Evolutionary conservation across 2,329 filamentous ascomycete genomes (phyloP).

Genomic region (Corniculantispora saksenae): DNA sequence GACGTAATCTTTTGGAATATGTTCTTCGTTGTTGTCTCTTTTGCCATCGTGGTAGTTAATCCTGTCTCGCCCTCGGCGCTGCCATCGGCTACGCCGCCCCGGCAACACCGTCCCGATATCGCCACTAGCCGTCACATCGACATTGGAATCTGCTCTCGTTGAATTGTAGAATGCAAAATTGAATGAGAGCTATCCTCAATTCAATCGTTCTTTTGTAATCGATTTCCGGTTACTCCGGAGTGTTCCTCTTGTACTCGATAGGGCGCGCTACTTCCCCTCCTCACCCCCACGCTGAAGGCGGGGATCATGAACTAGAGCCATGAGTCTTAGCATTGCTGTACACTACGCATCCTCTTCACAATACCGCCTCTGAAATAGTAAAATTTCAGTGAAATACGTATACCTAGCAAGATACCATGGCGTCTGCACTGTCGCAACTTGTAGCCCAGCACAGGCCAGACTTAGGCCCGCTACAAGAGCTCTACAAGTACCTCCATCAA

Average conservation of each 20-base stretch:
- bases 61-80: background rate
- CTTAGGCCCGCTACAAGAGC: conserved; percentile 22
- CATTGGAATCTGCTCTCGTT: background rate
- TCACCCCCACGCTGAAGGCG: conserved; percentile 10
- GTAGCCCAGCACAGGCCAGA: conserved; percentile 12
- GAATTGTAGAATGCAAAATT: background rate
- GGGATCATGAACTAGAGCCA: background rate
- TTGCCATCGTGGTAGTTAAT: too few relatives aligned
- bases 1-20: too few relatives aligned
- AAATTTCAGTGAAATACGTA: background rate
- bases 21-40: too few relatives aligned
- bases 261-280: background rate
- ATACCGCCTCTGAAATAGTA: background rate
- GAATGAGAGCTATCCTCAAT: background rate
- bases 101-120: background rate
- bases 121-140: background rate
- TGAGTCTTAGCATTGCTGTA: background rate
- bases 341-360: background rate
- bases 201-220: background rate
- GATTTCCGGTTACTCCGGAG: background rate
- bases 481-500: conserved; percentile 61
- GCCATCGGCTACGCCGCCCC: background rate
- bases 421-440: conserved; percentile 2
- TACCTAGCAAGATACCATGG: background rate
- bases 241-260: background rate